Evolutionary conservation across 352 stramenopile species (phyloP), one percentile per base, ranked within the genome.

Genomic region (Phytopythium ostracodes): DNA sequence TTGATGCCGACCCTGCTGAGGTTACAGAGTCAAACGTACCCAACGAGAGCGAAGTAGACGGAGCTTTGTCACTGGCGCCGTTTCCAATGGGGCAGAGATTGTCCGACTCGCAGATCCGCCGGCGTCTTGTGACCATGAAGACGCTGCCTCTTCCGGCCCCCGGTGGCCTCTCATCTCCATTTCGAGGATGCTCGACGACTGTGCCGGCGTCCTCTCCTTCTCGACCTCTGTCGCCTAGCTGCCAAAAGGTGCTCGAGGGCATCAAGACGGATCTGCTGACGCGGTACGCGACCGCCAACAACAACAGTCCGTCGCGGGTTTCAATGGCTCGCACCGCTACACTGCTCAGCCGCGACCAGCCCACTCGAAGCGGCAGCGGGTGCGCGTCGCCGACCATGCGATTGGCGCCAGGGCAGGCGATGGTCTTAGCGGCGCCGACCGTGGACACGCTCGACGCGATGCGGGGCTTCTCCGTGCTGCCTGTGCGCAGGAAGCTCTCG

Each of bases 221-320:
- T 29, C 57, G 40, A 9, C 44, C 71, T 18, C 53, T 74, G 46
- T 84, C 77, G 11, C 70, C 75, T 1, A 77, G 70, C 38, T 79
- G 71, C 5, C 65, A 80, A 42, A 60, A 80, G 57, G 63, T 79
- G 27, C 63, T 87, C 43, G 72, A 82, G 47, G 68, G 80, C 20
- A 81, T 84, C 40, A 66, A 69, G 15, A 65, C 72, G 33, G 72
- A 84, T 24, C 66, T 86, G 25, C 44, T 86, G 1, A 50, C 60
- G 17, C 66, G 68, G 43, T 69, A 62, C 31, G 14, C 44, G 33
- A 59, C 62, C 35, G 75, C 63, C 25, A 54, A 36, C 43, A 24
- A 14, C 56, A 59, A 35, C 14, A 67, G 54, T 64, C 64, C 52
- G 12, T 31, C 54, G 12, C 61, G 59, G 20, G 55, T 67, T 18